Conservation (phyloP, 2,329 filamentous ascomycete genomes). For the Raffaelea arxii region DNA sequence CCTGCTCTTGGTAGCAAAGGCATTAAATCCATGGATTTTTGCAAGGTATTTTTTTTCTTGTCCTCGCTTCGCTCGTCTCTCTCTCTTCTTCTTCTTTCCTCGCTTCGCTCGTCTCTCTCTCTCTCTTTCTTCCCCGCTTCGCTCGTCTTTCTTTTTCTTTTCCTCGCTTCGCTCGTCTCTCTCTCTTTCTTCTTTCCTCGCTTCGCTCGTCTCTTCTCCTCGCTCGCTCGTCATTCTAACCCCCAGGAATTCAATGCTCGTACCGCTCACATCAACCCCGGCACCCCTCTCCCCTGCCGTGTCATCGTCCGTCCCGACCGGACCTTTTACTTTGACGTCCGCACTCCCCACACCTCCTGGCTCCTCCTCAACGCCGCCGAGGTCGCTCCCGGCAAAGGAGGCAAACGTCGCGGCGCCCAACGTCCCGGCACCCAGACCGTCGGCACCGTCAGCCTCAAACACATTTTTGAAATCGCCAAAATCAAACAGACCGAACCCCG, state of each 20-base stretch:
- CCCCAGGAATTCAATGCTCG: slow-evolving; percentile 89
- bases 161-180: too few species aligned
- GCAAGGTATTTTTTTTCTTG: slow-evolving; percentile 59
- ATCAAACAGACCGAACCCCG: slow-evolving; percentile 79
- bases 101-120: too few species aligned
- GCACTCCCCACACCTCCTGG: slow-evolving; percentile 90
- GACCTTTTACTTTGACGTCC: slow-evolving; percentile 84
- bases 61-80: too few species aligned
- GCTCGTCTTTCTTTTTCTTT: too few species aligned
- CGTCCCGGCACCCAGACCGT: slow-evolving; percentile 67
- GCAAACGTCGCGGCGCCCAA: slow-evolving; percentile 66
- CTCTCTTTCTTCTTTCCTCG: too few species aligned
- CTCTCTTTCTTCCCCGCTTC: too few species aligned
- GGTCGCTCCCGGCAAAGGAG: slow-evolving; percentile 61
- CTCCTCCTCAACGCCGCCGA: slow-evolving; percentile 77
- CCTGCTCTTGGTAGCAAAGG: slow-evolving; percentile 94
- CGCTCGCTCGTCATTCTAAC: too few species aligned
- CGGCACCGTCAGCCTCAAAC: slow-evolving; percentile 85
- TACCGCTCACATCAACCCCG: slow-evolving; percentile 71
- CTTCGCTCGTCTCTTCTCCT: too few species aligned
- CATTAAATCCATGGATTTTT: slow-evolving; percentile 99
- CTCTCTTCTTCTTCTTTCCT: not conserved
- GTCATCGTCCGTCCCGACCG: slow-evolving; percentile 90
- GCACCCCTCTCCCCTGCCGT: slow-evolving; percentile 81
- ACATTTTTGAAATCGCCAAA: slow-evolving; percentile 94